Evolutionary conservation across 2,329 filamentous ascomycete genomes (phyloP), one percentile per base, ranked within the genome.

Genomic region (Ophiosphaerella korrae): DNA sequence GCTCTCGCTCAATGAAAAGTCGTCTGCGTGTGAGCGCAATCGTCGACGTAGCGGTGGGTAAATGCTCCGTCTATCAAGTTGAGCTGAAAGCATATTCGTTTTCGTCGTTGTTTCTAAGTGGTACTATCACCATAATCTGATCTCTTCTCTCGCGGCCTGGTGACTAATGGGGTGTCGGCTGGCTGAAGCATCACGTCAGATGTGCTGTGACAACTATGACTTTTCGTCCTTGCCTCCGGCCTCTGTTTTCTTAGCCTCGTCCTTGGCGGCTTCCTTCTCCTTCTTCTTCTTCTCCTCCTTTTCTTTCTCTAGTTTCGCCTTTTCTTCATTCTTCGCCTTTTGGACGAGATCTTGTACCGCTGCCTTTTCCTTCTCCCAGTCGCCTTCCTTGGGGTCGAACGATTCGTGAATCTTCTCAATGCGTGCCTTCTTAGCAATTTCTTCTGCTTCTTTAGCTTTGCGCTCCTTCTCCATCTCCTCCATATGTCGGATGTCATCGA

Each of bases 401-500:
- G 89, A 82, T 47, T 90, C 86, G 64, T 93, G 88, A 53, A 94
- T 85, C 75, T 90, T 90, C 69, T 90, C 87, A 61, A 87, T 80
- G 48, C 86, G 84, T 53, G 91, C 88, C 21, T 84, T 83, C 67
- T 88, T 87, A 54, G 88, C 85, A 61, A 84, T 83, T 68, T 95
- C 90, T 72, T 94, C 91, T 26, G 85, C 83, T 73, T 97, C 93
- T 41, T 87, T 88, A 23, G 85, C 86, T 57, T 89, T 82, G 48
- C 88, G 86, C 71, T 97, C 92, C 58, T 87, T 82, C 70, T 97
- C 93, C 93, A 97, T 97, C 76, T 97, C 92, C 84, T 92, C 93
- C 94, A 99, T 99, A 69, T 97, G 94, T 52, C 89, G 87, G 57
- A 97, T 90, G 67, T 99, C 94, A 68, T 99, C 94, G 13, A 97